phyloP scores from a whole-genome alignment of 1,139 yeast genomes.

The Sugiyamaella neomexicana region DNA sequence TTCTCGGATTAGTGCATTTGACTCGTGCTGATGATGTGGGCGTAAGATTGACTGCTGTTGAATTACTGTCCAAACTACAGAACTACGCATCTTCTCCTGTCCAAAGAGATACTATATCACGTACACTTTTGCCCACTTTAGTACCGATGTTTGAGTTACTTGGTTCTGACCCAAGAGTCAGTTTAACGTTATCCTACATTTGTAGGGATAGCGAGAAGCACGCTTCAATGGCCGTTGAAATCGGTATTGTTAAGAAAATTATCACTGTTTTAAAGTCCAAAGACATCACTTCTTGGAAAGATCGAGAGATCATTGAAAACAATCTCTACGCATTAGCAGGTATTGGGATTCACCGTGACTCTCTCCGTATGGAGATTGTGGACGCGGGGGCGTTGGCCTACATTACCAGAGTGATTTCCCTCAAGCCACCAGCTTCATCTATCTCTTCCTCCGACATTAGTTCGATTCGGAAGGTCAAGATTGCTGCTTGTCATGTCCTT shows the following conservation, averaged over 20 bases:
- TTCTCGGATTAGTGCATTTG: conserved; percentile 32
- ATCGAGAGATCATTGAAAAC: conserved; percentile 33
- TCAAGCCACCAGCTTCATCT: conserved; percentile 17
- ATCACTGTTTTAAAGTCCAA: conserved; percentile 29
- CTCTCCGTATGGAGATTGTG: conserved; percentile 37
- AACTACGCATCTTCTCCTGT: conserved; percentile 27
- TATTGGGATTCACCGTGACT: conserved; percentile 39
- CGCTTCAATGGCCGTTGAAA: conserved; percentile 41
- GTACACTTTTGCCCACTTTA: conserved; percentile 39
- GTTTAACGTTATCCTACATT: conserved; percentile 35
- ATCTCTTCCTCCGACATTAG: conserved; percentile 18
- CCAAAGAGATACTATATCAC: conserved; percentile 31
- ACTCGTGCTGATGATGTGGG: conserved; percentile 32
- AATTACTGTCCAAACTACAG: conserved; percentile 37
- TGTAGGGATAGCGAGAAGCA: conserved; percentile 37
- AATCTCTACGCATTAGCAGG: conserved; percentile 40
- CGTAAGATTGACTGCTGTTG: conserved; percentile 38
- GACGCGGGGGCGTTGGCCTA: conserved; percentile 37
- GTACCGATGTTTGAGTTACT: conserved; percentile 36
- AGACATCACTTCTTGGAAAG: conserved; percentile 25
- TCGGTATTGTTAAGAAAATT: conserved; percentile 37
- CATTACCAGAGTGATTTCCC: conserved; percentile 34
- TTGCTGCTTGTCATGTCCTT: conserved; percentile 55
- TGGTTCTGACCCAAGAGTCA: conserved; percentile 34
- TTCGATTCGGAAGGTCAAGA: conserved; percentile 34